phyloP scores from a whole-genome alignment of 1,284 basidiomycete genomes.

The Sanghuangporus sanghuang region DNA sequence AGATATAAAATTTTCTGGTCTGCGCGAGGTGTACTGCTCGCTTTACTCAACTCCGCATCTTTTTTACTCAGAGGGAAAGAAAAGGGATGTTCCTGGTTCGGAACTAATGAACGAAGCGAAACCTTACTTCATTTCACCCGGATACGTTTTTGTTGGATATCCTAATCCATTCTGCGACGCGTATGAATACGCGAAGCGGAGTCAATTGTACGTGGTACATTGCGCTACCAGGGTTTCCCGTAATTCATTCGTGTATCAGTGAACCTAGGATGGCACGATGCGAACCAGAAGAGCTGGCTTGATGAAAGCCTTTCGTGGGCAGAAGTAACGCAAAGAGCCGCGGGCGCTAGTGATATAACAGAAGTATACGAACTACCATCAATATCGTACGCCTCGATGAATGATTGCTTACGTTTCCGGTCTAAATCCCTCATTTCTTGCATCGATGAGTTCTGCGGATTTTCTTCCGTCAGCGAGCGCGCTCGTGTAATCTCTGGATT shows the following conservation, averaged over 20 bases:
- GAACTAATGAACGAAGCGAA: conserved; percentile 87
- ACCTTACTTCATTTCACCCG: conserved; percentile 94
- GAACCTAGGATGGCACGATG: conserved; percentile 84
- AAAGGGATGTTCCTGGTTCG: conserved; percentile 56
- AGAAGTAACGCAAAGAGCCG: conserved; percentile 77
- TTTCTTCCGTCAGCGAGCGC: conserved; percentile 67
- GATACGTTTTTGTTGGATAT: conserved; percentile 95
- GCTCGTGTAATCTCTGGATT: conserved; percentile 81
- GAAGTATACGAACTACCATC: conserved; percentile 50
- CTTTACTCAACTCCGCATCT: conserved; percentile 90
- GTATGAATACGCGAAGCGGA: conserved; percentile 96
- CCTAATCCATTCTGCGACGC: conserved; percentile 98
- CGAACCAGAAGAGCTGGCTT: conserved; percentile 75
- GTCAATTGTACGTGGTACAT: conserved; percentile 88
- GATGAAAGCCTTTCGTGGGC: conserved; percentile 74
- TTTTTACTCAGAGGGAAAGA: conserved; percentile 70
- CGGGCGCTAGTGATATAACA: conserved; percentile 63
- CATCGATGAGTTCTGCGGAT: conserved; percentile 65
- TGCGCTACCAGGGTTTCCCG: conserved; percentile 98
- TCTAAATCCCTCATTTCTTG: conserved; percentile 57
- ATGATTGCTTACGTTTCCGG: conserved; percentile 2
- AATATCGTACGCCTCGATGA: background rate
- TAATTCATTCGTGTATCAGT: conserved; percentile 90
- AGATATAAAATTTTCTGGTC: conserved; percentile 99
- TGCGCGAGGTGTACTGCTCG: conserved; percentile 92